phyloP scores from a whole-genome alignment of 2,329 filamentous ascomycete species.

The Exophiala sp. region DNA sequence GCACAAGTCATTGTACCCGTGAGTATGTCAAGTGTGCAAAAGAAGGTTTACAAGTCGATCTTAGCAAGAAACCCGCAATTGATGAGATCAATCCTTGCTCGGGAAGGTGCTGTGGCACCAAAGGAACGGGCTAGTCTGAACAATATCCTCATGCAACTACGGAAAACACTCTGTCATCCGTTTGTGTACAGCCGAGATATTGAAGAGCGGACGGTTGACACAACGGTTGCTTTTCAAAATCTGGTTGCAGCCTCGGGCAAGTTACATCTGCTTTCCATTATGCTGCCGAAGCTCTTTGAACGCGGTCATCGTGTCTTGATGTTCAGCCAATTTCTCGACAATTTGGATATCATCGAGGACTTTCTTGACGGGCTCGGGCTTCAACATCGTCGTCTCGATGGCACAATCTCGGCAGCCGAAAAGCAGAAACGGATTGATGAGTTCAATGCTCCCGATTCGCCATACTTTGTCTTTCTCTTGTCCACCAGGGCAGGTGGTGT shows the following conservation, averaged over 20 bases:
- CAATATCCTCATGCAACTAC: constrained; percentile 92
- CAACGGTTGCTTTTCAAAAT: constrained; percentile 66
- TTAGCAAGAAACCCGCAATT: constrained; percentile 85
- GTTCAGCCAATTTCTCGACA: constrained; percentile 89
- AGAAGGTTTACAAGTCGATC: constrained; percentile 91
- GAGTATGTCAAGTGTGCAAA: constrained; percentile 91
- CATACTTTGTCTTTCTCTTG: constrained; percentile 83
- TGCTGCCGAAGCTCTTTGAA: constrained; percentile 82
- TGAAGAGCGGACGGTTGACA: constrained; percentile 69
- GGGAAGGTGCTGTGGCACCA: constrained; percentile 55
- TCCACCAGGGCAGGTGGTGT: constrained; percentile 95
- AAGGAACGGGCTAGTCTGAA: constrained; percentile 79
- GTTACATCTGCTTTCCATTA: constrained; percentile 74
- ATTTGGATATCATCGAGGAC: constrained; percentile 87
- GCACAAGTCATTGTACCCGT: constrained; percentile 92
- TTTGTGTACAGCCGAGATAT: constrained; percentile 90
- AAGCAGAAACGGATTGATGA: constrained; percentile 94
- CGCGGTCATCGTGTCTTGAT: constrained; percentile 87
- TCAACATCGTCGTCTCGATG: constrained; percentile 77
- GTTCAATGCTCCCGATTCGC: constrained; percentile 81
- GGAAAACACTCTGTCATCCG: constrained; percentile 92
- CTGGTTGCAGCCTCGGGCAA: constrained; percentile 90
- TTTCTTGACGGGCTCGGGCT: constrained; percentile 75
- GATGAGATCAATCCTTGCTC: constrained; percentile 76
- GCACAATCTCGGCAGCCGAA: constrained; percentile 72